Evolutionary conservation across 2,329 filamentous ascomycete species (phyloP), one percentile per base, ranked within the genome.

Genomic region (Stachybotrys chartarum): DNA sequence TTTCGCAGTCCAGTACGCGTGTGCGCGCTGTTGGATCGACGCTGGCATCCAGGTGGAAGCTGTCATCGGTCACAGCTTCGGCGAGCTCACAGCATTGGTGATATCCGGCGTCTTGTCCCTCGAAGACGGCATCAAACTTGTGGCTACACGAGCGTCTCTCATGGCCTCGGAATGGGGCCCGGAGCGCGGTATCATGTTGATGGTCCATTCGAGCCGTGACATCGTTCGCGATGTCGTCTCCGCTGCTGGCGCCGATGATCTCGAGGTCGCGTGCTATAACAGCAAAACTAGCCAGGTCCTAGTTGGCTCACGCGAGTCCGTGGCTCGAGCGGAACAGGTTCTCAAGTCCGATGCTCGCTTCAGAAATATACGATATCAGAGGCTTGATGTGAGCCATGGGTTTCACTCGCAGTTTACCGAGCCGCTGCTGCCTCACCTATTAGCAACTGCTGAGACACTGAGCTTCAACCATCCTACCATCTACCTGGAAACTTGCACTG

Each of bases 261-360:
- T 52, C 11, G 50, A 52, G 32, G 35, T 52, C 2, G 50, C 50
- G 7, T 52, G 50, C 50, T 52, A 52, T 32, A 52, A 52, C 17
- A 18, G 16, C 16, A 11, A 7, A 6, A 52, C 8, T 2, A 52
- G 18, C 14, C 18, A 18, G n/a, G 50, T 52, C 10, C 30, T 52
- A 6, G 18, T 30, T 44, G 50, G 50, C 6, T 6, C 14, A 11
- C 6, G 2, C 31, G n/a, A 30, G 5, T 10, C 50, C 2, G 44
- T 52, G 10, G 14, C 31, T 24, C 30, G 1, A 18, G 16, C 18
- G 16, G 32, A 42, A 44, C 14, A 10, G 6, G 7, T 2, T 5
- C 50, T 52, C 7, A 10, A 10, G 24, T 6, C n/a, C 8, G 45
- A 47, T 10, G 10, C 45, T 14, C 14, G n/a, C 6, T 52, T 17